Percentiles rank a stretch among this genome's conserved stretches.
Evolutionary conservation across 2,329 filamentous ascomycete species (phyloP).

Genomic region (Fusarium humuli): DNA sequence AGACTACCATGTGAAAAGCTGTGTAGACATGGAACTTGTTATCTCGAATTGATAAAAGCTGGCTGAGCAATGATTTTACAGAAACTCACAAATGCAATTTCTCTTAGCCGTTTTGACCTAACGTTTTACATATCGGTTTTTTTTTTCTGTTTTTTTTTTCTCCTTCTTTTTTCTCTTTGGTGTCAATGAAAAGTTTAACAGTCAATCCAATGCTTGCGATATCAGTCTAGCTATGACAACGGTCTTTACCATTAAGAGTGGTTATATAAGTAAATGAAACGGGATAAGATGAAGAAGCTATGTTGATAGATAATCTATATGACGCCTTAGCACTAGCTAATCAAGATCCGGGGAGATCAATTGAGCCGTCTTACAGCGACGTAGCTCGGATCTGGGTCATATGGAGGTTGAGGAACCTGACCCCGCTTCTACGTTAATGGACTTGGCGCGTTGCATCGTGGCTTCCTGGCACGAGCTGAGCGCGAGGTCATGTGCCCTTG

Average conservation of each 20-base stretch:
- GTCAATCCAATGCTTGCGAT: not conserved
- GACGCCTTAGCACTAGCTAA: not conserved
- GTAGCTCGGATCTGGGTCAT: not conserved
- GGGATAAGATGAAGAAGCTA: too few species aligned
- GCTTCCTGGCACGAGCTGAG: conserved; percentile 30
- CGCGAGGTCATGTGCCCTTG: conserved; percentile 45
- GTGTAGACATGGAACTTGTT: not conserved
- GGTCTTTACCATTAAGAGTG: not conserved
- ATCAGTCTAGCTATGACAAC: not conserved
- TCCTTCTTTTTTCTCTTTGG: not conserved
- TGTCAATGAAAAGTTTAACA: not conserved
- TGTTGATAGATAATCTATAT: not conserved
- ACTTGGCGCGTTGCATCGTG: conserved; percentile 29
- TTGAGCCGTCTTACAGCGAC: not conserved
- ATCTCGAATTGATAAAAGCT: not conserved
- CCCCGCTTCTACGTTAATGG: not conserved
- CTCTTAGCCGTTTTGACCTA: not conserved
- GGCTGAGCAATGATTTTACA: not conserved
- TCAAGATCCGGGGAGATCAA: not conserved
- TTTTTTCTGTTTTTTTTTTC: too few species aligned
- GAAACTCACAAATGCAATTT: not conserved
- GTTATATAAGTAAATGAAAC: not conserved
- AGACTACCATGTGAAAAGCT: not conserved
- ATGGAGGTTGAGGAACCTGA: not conserved
- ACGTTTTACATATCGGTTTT: not conserved